These are phyloP conservation scores for Bathelium albidoporum DNA, from an alignment of 495 filamentous ascomycete species.

Conservation along the genomic window DNA sequence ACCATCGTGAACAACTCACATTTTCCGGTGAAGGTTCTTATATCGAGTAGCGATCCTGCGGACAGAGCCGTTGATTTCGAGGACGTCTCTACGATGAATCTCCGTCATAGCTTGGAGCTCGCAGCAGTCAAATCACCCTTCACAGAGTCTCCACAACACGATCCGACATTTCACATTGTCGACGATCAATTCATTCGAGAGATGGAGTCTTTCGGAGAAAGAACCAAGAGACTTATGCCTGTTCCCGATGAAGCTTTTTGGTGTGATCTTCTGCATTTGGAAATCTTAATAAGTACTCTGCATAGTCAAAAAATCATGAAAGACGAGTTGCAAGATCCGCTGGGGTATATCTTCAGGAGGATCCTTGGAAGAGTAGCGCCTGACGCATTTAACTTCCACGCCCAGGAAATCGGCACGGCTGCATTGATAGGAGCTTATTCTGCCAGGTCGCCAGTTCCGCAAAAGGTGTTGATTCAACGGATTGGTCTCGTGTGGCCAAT, in stretches of 20 bases:
- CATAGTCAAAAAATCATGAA: background rate
- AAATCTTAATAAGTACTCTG: constrained; percentile 1
- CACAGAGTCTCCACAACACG: background rate
- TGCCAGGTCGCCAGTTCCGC: background rate
- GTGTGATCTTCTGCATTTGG: background rate
- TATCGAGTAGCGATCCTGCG: constrained; percentile 27
- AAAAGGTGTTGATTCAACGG: background rate
- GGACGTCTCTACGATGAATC: background rate
- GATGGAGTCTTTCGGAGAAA: background rate
- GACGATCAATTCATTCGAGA: constrained; percentile 2
- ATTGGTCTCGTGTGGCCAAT: constrained; percentile 1
- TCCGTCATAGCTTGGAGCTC: background rate
- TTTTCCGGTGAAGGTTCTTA: constrained; percentile 34
- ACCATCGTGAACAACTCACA: constrained; percentile 21
- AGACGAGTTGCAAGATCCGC: background rate
- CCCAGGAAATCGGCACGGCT: constrained; percentile 1
- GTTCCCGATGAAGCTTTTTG: constrained; percentile 3
- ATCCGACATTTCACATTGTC: background rate
- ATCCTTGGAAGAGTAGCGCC: background rate
- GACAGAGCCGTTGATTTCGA: background rate
- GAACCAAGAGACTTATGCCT: background rate
- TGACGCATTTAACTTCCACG: background rate
- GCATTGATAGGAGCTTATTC: constrained; percentile 1
- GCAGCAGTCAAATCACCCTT: constrained; percentile 1
- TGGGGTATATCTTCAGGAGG: background rate